Percentiles rank a stretch among this genome's conserved stretches.
These are phyloP conservation scores for Myxozyma udenii DNA, from an alignment of 805 yeast genomes.

Conservation along the genomic window DNA sequence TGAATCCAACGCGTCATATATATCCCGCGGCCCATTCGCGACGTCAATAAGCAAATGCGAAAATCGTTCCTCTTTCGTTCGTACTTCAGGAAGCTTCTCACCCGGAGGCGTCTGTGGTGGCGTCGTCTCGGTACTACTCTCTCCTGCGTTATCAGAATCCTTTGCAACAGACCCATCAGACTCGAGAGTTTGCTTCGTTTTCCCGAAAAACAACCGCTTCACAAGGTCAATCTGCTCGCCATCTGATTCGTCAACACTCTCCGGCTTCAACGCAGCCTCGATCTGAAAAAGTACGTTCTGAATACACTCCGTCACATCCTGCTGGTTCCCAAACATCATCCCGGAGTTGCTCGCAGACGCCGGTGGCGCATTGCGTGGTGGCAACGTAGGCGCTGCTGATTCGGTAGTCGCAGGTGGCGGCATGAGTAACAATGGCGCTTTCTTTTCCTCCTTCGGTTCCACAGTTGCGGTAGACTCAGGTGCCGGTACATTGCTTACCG, in stretches of 20 bases:
- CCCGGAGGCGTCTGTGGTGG: not conserved
- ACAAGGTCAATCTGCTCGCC: conserved; percentile 85
- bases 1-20: conserved; percentile 86
- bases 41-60: conserved; percentile 79
- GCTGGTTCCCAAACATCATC: conserved; percentile 62
- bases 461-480: not conserved
- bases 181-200: conserved; percentile 68
- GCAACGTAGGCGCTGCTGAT: conserved; percentile 5
- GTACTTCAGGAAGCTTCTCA: not conserved
- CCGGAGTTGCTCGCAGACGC: conserved; percentile 1
- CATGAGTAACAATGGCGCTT: conserved; percentile 1
- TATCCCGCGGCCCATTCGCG: conserved; percentile 80
- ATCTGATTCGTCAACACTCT: conserved; percentile 49
- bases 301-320: conserved; percentile 96
- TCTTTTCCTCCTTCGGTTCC: not conserved
- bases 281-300: conserved; percentile 88
- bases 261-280: conserved; percentile 80
- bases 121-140: too few species aligned
- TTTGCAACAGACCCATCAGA: conserved; percentile 28
- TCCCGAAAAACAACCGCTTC: conserved; percentile 79
- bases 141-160: too few species aligned
- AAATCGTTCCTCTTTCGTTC: conserved; percentile 63
- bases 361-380: conserved; percentile 4
- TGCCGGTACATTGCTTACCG: not conserved
- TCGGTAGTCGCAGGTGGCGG: conserved; percentile 11